Percentiles rank a stretch among this genome's conserved stretches.
phyloP scores from a whole-genome alignment of 2,329 filamentous ascomycete species.

The Fusarium mexicanum region DNA sequence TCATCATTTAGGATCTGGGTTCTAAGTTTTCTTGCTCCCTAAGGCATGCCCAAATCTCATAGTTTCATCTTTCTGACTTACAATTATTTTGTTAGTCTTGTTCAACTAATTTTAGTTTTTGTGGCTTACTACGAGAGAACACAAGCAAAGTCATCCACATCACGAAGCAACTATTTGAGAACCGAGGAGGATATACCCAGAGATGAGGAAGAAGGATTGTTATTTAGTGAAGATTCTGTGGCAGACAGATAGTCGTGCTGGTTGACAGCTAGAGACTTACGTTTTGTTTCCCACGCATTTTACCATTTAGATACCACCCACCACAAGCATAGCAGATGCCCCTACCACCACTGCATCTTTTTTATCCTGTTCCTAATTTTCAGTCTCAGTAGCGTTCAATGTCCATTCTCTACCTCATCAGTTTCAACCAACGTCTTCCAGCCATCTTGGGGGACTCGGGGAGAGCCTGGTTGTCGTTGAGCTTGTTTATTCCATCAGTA shows the following conservation, averaged over 20 bases:
- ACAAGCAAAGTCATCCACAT: not conserved
- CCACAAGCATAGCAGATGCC: not conserved
- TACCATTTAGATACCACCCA: not conserved
- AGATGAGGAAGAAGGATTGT: slow-evolving; percentile 16
- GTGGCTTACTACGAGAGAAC: slow-evolving; percentile 17
- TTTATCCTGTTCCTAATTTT: not conserved
- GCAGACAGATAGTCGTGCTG: not conserved
- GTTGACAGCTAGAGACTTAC: not conserved
- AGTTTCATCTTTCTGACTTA: not conserved
- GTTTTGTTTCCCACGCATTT: not conserved
- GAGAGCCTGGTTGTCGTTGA: slow-evolving; percentile 2
- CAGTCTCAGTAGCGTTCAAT: not conserved
- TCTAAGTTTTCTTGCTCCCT: not conserved
- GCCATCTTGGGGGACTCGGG: not conserved
- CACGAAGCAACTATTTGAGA: not conserved
- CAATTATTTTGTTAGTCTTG: not conserved
- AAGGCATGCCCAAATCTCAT: not conserved
- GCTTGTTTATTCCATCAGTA: not conserved
- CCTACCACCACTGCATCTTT: not conserved
- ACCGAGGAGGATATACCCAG: not conserved
- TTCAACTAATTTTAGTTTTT: slow-evolving; percentile 6
- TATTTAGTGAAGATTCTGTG: not conserved
- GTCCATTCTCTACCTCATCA: not conserved
- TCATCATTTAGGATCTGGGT: not conserved
- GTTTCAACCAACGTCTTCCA: not conserved